phyloP scores from a whole-genome alignment of 2,329 filamentous ascomycete species.

The Pezicula neosporulosa region DNA sequence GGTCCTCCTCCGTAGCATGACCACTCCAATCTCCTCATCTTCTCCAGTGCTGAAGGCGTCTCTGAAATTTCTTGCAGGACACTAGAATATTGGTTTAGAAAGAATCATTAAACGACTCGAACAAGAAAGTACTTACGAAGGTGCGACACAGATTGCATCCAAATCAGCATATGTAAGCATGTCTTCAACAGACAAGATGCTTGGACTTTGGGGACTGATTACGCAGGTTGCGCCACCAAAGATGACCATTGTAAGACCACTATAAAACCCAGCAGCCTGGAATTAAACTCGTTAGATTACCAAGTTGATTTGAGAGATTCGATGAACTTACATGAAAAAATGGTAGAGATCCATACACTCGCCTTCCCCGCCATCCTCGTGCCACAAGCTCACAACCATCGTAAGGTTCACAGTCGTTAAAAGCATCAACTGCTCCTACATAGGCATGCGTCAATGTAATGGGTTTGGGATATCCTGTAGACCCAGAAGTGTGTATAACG shows the following conservation, averaged over 20 bases:
- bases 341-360: not conserved
- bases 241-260: not conserved
- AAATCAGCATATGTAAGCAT: not conserved
- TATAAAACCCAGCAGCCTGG: not conserved
- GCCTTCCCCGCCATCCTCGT: not conserved
- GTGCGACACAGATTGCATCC: not conserved
- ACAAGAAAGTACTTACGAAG: not conserved
- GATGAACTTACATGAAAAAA: not conserved
- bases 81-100: not conserved
- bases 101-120: not conserved
- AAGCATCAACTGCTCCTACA: conserved; percentile 32
- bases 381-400: not conserved
- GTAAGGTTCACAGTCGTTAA: not conserved
- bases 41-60: not conserved
- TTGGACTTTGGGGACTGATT: not conserved
- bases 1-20: not conserved
- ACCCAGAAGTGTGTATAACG: conserved; percentile 37
- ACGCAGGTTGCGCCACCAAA: not conserved
- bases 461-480: conserved; percentile 37
- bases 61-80: not conserved
- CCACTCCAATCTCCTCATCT: not conserved
- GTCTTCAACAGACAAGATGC: not conserved
- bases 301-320: not conserved
- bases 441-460: conserved; percentile 31
- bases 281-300: not conserved